phyloP scores from a whole-genome alignment of 2,329 filamentous ascomycete species.

The Fusarium sp. region DNA sequence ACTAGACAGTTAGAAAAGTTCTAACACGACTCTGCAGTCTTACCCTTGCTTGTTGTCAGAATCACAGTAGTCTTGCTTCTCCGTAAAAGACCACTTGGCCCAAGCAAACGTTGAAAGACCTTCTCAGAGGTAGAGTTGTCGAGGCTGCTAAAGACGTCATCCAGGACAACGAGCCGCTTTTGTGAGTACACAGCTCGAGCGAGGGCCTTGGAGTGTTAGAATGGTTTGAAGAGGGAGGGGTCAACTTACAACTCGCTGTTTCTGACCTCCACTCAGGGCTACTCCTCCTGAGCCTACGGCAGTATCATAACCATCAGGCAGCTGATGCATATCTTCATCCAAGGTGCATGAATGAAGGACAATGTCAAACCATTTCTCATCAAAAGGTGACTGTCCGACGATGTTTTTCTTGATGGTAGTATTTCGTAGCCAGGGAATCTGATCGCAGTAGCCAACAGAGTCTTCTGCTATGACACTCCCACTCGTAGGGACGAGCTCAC shows the following conservation, averaged over 20 bases:
- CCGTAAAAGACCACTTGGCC: constrained; percentile 53
- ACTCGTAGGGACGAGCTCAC: constrained; percentile 44
- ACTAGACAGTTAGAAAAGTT: constrained; percentile 15
- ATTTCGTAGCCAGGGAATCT: constrained; percentile 57
- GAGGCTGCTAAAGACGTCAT: constrained; percentile 59
- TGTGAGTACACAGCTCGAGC: constrained; percentile 59
- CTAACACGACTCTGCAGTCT: fast-evolving
- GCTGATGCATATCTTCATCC: constrained; percentile 48
- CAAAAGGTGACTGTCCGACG: constrained; percentile 42
- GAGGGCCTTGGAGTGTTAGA: constrained; percentile 45
- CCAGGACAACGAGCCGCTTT: constrained; percentile 53
- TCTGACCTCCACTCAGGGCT: constrained; percentile 57
- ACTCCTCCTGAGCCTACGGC: constrained; percentile 55
- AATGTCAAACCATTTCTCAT: constrained; percentile 43
- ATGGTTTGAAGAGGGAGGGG: not conserved
- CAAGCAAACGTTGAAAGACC: constrained; percentile 56
- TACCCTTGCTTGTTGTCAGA: constrained; percentile 16
- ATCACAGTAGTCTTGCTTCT: constrained; percentile 52
- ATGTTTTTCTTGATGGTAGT: constrained; percentile 53
- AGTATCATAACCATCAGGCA: constrained; percentile 47
- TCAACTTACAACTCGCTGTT: constrained; percentile 51
- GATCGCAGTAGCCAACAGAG: constrained; percentile 54
- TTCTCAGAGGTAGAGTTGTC: constrained; percentile 55
- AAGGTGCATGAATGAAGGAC: constrained; percentile 50
- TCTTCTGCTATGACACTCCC: constrained; percentile 42